Conservation (phyloP, 495 filamentous ascomycete genomes). For the Penicillium samsonianum region DNA sequence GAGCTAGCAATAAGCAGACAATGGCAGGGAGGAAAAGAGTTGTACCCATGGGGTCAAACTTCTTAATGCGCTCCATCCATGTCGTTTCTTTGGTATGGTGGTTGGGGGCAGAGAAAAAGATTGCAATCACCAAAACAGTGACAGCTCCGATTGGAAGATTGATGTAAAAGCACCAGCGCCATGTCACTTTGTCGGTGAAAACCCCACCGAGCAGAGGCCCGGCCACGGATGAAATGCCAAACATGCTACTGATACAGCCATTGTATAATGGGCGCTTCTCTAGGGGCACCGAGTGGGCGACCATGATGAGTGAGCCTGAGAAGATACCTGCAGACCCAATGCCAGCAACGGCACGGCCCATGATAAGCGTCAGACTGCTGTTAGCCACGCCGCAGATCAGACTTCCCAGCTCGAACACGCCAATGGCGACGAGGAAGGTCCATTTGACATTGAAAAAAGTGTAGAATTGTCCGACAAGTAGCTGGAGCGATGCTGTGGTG, state of each 20-base stretch:
- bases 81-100: constrained; percentile 22
- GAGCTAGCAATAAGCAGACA: constrained; percentile 41
- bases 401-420: constrained; percentile 72
- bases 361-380: constrained; percentile 65
- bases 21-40: constrained; percentile 39
- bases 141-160: constrained; percentile 67
- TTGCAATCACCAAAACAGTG: constrained; percentile 53
- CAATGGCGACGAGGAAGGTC: constrained; percentile 62
- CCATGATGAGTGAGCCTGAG: constrained; percentile 70
- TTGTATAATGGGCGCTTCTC: constrained; percentile 64
- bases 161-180: constrained; percentile 87
- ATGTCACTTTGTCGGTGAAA: constrained; percentile 61
- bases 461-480: constrained; percentile 45
- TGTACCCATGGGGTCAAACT: constrained; percentile 40
- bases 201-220: constrained; percentile 65
- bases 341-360: constrained; percentile 78
- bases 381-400: constrained; percentile 71
- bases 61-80: constrained; percentile 29
- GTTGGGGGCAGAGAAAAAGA: constrained; percentile 48
- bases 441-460: constrained; percentile 61
- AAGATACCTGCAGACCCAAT: constrained; percentile 69
- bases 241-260: constrained; percentile 69
- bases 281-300: constrained; percentile 62
- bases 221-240: constrained; percentile 66
- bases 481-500: constrained; percentile 59